These are phyloP conservation scores for Bretschneidera sinensis DNA, from an alignment of 345 rosid genomes.

Conservation along the genomic window DNA sequence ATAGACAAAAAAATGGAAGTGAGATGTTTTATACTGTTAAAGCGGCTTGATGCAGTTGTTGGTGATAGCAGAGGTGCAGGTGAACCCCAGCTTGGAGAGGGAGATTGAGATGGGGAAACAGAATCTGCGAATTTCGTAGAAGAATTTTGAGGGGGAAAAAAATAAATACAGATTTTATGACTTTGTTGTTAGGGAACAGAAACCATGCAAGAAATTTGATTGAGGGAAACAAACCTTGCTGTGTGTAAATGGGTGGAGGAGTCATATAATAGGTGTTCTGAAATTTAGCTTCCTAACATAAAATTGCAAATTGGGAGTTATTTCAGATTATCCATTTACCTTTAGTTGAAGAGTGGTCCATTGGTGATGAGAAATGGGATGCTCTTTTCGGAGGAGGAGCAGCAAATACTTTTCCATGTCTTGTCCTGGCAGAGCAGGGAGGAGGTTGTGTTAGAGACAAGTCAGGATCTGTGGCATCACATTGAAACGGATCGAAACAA, in stretches of 20 bases:
- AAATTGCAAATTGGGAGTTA: neutral
- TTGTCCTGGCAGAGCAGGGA: conserved; percentile 22
- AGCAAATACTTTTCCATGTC: conserved; percentile 21
- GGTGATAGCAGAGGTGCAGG: conserved; percentile 36
- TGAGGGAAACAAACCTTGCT: conserved; percentile 26
- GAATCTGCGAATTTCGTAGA: conserved; percentile 5
- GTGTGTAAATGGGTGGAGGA: conserved; percentile 20
- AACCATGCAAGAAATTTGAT: neutral
- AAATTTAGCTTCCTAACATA: neutral
- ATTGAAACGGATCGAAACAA: conserved; percentile 13
- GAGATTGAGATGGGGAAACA: conserved; percentile 26
- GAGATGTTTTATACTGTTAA: conserved; percentile 27
- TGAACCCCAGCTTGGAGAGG: conserved; percentile 29
- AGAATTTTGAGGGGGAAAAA: neutral
- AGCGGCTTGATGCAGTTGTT: conserved; percentile 10
- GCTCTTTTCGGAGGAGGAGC: conserved; percentile 17
- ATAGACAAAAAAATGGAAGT: conserved; percentile 7
- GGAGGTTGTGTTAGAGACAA: conserved; percentile 22
- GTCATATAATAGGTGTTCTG: conserved; percentile 1
- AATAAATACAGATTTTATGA: too few species aligned
- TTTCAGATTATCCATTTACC: conserved; percentile 21
- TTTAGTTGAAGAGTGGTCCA: conserved; percentile 21
- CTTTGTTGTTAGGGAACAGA: neutral
- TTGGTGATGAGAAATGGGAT: conserved; percentile 20
- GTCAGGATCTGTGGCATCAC: conserved; percentile 26